These are phyloP conservation scores for Nicotiana sylvestris DNA, from an alignment of 257 asterid species.

Conservation along the genomic window DNA sequence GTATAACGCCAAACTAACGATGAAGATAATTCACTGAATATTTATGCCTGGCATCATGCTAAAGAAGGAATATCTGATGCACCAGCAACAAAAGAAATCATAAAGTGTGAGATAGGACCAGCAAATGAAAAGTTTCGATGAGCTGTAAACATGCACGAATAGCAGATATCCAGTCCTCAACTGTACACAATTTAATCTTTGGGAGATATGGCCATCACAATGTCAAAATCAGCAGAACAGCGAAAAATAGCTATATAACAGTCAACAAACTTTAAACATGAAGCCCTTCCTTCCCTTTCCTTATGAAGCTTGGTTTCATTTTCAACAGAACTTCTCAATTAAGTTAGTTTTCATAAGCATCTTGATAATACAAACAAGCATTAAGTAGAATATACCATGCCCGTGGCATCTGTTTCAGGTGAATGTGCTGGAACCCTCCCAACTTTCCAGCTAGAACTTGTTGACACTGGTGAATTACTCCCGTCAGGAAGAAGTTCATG, in stretches of 20 bases:
- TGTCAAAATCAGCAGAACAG: conserved; percentile 5
- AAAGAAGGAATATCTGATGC: not conserved
- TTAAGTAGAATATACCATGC: conserved; percentile 26
- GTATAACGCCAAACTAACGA: not conserved
- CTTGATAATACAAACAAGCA: conserved; percentile 5
- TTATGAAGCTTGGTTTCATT: not conserved
- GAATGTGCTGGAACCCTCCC: conserved; percentile 34
- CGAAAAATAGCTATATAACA: not conserved
- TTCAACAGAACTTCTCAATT: not conserved
- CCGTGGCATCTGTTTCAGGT: conserved; percentile 40
- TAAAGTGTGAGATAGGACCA: not conserved
- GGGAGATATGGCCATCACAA: not conserved
- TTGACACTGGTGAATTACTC: conserved; percentile 31
- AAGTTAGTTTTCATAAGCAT: not conserved
- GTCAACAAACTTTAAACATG: not conserved
- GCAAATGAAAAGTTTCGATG: not conserved
- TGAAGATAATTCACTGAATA: not conserved
- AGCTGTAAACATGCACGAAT: not conserved
- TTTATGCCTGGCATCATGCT: not conserved
- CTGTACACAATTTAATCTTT: not conserved
- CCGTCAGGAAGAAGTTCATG: conserved; percentile 48
- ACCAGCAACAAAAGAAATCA: not conserved
- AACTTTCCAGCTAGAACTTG: conserved; percentile 38
- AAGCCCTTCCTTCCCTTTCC: not conserved
- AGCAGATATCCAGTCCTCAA: not conserved